Percentiles rank a stretch among this genome's conserved stretches.
Conservation (phyloP, 1,284 basidiomycete species). For the Trametes polyzona region DNA sequence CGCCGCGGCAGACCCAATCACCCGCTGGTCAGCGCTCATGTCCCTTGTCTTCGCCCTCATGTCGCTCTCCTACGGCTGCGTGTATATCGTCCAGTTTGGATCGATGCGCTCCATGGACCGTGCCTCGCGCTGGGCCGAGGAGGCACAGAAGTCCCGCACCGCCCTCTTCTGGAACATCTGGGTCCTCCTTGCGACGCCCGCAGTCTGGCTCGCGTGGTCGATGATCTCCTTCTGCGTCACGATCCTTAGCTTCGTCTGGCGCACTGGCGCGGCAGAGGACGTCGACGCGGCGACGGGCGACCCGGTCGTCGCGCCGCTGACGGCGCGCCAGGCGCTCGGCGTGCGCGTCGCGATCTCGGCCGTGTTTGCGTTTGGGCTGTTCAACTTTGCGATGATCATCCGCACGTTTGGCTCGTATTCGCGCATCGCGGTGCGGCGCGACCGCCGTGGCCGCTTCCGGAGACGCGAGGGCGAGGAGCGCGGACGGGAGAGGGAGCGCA, state of each 20-base stretch:
- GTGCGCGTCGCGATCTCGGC: slow-evolving; percentile 60
- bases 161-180: slow-evolving; percentile 80
- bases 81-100: slow-evolving; percentile 78
- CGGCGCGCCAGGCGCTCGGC: slow-evolving; percentile 44
- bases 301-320: slow-evolving; percentile 29
- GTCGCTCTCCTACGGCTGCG: slow-evolving; percentile 76
- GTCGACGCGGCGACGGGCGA: slow-evolving; percentile 20
- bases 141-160: slow-evolving; percentile 67
- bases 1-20: slow-evolving; percentile 65
- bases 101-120: slow-evolving; percentile 79
- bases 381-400: slow-evolving; percentile 67
- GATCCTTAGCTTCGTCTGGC: slow-evolving; percentile 77
- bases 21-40: slow-evolving; percentile 65
- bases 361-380: slow-evolving; percentile 59
- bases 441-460: slow-evolving; percentile 23
- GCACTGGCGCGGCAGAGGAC: slow-evolving; percentile 58
- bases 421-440: slow-evolving; percentile 32
- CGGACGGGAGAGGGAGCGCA: slow-evolving; percentile 17
- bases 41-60: slow-evolving; percentile 72
- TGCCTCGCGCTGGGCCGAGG: slow-evolving; percentile 79
- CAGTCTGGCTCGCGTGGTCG: slow-evolving; percentile 78
- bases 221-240: slow-evolving; percentile 70
- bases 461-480: slow-evolving; percentile 9
- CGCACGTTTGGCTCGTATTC: slow-evolving; percentile 64
- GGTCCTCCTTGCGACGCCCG: slow-evolving; percentile 76